These are phyloP conservation scores for Lepidium africanum DNA, from an alignment of 345 rosid genomes.

Conservation along the genomic window DNA sequence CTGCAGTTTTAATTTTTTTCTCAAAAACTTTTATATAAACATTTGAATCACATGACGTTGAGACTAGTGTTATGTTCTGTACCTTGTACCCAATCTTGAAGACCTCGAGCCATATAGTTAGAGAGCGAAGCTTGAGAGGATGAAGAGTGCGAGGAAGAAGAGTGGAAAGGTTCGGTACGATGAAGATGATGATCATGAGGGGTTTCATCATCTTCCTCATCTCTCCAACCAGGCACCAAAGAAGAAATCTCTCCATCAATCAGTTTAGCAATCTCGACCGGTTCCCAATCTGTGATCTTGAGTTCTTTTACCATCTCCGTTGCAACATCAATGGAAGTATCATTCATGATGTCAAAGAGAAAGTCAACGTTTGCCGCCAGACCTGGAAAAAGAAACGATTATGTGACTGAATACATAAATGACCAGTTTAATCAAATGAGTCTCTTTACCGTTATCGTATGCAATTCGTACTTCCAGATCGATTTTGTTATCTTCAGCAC, in stretches of 20 bases:
- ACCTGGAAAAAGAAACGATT: constrained; percentile 33
- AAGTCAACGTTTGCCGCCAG: constrained; percentile 42
- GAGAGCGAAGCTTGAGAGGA: constrained; percentile 52
- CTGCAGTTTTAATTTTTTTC: constrained; percentile 36
- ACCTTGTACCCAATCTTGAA: constrained; percentile 49
- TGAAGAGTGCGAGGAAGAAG: constrained; percentile 49
- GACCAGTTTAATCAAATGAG: background rate
- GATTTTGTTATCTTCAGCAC: constrained; percentile 61
- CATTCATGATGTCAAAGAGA: constrained; percentile 55
- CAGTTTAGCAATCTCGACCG: constrained; percentile 62
- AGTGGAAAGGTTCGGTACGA: constrained; percentile 30
- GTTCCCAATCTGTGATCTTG: constrained; percentile 64
- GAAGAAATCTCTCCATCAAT: constrained; percentile 57
- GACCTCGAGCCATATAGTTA: constrained; percentile 29
- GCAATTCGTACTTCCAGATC: constrained; percentile 55
- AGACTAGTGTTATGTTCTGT: constrained; percentile 1
- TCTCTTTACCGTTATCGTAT: constrained; percentile 41
- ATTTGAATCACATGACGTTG: constrained; percentile 2
- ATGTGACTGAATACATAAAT: background rate
- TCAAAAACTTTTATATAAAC: background rate
- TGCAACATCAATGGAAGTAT: constrained; percentile 67
- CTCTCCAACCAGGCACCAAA: constrained; percentile 43
- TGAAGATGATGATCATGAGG: constrained; percentile 7
- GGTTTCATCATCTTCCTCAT: constrained; percentile 38
- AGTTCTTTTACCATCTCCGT: constrained; percentile 78